These are phyloP conservation scores for Pseudonitzschia delicatissima DNA, from an alignment of 108 stramenopile genomes.

Conservation along the genomic window DNA sequence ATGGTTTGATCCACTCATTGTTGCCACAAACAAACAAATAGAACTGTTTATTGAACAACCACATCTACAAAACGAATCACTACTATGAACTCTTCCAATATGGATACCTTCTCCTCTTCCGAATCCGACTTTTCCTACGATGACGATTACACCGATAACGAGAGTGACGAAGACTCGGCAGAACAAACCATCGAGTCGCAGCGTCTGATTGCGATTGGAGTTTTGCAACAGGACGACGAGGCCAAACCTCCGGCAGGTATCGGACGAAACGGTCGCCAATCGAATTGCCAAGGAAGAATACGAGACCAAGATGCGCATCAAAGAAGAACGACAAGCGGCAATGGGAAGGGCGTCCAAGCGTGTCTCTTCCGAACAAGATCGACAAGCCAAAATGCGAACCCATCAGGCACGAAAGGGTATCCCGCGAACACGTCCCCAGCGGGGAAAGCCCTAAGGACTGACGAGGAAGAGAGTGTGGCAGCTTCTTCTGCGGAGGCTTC, in stretches of 20 bases:
- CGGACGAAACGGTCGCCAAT: constrained; percentile 13
- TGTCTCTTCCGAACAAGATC: background rate
- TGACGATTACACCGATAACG: background rate
- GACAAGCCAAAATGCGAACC: constrained; percentile 10
- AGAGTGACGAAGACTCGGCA: background rate
- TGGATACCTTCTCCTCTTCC: too few species aligned
- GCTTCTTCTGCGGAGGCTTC: background rate
- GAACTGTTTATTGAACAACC: too few species aligned
- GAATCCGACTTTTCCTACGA: too few species aligned
- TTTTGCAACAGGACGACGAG: background rate
- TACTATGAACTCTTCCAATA: too few species aligned
- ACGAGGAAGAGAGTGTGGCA: background rate
- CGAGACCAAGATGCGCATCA: constrained; percentile 15
- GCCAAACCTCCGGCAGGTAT: background rate
- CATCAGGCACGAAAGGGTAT: background rate
- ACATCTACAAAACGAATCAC: too few species aligned
- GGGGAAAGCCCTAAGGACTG: background rate
- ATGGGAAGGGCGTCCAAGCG: background rate
- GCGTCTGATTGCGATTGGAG: constrained; percentile 10
- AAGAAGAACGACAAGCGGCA: background rate
- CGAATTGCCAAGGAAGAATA: constrained; percentile 20
- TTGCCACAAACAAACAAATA: too few species aligned
- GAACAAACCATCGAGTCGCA: background rate
- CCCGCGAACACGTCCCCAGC: background rate
- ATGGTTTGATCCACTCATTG: too few species aligned